These are phyloP conservation scores for Vitis rotundifolia DNA, from an alignment of 164 flowering plant genomes.

Conservation along the genomic window DNA sequence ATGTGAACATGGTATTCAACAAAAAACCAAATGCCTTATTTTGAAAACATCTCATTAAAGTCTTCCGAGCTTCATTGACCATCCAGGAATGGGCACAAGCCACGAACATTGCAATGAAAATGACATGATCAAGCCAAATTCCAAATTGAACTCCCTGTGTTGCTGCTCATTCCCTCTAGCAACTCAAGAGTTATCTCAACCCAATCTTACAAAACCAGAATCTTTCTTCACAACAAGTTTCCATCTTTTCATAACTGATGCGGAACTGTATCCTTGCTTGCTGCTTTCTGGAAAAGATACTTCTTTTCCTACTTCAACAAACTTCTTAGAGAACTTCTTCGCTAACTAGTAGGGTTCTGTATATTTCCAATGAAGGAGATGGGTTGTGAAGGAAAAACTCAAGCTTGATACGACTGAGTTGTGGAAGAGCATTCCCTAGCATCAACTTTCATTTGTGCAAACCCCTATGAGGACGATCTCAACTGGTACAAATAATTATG, in stretches of 20 bases:
- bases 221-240: too few species aligned
- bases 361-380: slow-evolving; percentile 25
- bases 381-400: slow-evolving; percentile 25
- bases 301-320: too few species aligned
- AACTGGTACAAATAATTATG: too few species aligned
- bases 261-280: too few species aligned
- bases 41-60: slow-evolving; percentile 49
- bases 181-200: too few species aligned
- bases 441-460: too few species aligned
- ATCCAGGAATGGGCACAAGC: slow-evolving; percentile 84
- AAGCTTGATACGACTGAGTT: slow-evolving; percentile 9
- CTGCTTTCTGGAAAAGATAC: too few species aligned
- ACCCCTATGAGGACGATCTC: too few species aligned
- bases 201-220: too few species aligned
- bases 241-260: too few species aligned
- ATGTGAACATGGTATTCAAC: slow-evolving; percentile 85
- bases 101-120: slow-evolving; percentile 69
- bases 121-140: slow-evolving; percentile 65
- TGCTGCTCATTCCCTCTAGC: too few species aligned
- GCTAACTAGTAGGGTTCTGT: slow-evolving; percentile 24
- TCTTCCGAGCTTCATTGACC: slow-evolving; percentile 54
- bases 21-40: slow-evolving; percentile 51
- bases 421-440: too few species aligned
- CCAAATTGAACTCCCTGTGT: slow-evolving; percentile 13
- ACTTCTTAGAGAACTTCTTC: slow-evolving; percentile 17